Percentiles rank a stretch among this genome's conserved stretches.
phyloP scores from a whole-genome alignment of 768 basidiomycete species.

The Amanita subjunquillea region DNA sequence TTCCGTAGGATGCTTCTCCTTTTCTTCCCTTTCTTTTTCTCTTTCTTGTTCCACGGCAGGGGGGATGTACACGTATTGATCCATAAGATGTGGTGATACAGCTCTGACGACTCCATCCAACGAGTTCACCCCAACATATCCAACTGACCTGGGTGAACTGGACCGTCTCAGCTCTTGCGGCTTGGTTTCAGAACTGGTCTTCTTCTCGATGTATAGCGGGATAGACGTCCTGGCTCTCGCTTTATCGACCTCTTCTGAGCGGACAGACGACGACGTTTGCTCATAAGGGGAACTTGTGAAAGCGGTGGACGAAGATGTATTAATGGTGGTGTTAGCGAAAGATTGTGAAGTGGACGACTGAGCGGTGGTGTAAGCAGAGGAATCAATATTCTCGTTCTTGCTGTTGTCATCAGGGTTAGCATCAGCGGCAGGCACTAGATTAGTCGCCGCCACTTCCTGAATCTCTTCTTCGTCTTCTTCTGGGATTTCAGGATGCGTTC shows the following conservation, averaged over 20 bases:
- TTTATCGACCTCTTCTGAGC: neutral
- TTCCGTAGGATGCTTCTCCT: constrained; percentile 43
- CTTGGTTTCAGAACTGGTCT: neutral
- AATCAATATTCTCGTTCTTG: neutral
- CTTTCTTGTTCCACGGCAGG: neutral
- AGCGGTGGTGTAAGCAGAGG: neutral
- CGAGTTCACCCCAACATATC: neutral
- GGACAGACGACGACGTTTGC: neutral
- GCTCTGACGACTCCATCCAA: constrained; percentile 2
- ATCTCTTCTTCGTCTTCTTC: constrained; percentile 62
- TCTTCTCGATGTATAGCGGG: neutral
- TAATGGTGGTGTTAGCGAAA: neutral
- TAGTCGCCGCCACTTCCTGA: constrained; percentile 14
- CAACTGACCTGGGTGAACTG: constrained; percentile 1
- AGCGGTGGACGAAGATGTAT: neutral
- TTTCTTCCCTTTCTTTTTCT: constrained; percentile 9
- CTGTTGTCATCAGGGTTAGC: neutral
- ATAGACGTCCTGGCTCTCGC: neutral
- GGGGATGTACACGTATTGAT: neutral
- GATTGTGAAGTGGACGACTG: neutral
- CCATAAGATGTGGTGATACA: neutral
- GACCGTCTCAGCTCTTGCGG: neutral
- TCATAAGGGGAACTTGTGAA: neutral
- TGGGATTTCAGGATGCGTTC: constrained; percentile 50
- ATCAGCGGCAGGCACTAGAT: constrained; percentile 8